phyloP scores from a whole-genome alignment of 805 yeast genomes.

The Candida sonorensis region DNA sequence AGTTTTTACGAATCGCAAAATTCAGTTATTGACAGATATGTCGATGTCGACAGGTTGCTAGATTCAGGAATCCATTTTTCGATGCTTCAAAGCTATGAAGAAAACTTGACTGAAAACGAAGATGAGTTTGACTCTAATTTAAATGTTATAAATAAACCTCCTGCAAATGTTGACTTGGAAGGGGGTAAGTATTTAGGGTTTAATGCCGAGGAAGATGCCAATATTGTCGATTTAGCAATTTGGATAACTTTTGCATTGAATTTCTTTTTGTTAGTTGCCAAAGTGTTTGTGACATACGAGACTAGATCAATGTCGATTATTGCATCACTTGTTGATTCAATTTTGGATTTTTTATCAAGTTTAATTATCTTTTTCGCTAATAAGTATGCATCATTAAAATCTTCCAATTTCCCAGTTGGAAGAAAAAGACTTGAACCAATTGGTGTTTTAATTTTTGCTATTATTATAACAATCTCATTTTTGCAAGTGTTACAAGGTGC shows the following conservation, averaged over 20 bases:
- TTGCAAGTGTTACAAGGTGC: constrained; percentile 68
- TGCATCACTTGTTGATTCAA: constrained; percentile 74
- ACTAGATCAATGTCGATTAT: constrained; percentile 69
- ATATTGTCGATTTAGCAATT: constrained; percentile 52
- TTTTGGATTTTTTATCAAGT: constrained; percentile 68
- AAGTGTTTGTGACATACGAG: constrained; percentile 50
- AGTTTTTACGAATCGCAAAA: constrained; percentile 54
- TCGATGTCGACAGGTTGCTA: constrained; percentile 55
- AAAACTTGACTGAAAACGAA: constrained; percentile 17
- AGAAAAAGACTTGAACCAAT: constrained; percentile 68
- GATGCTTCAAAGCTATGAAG: constrained; percentile 57
- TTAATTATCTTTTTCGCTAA: constrained; percentile 63
- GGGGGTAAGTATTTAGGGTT: constrained; percentile 49
- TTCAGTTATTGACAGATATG: constrained; percentile 46
- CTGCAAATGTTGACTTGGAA: constrained; percentile 55
- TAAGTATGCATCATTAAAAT: constrained; percentile 33
- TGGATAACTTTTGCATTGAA: constrained; percentile 57
- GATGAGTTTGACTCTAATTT: not conserved
- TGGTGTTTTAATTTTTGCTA: constrained; percentile 68
- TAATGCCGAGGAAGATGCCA: constrained; percentile 33
- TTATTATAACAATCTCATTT: constrained; percentile 65
- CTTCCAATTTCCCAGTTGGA: constrained; percentile 56
- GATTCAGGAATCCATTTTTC: constrained; percentile 65
- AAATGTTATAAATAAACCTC: constrained; percentile 29
- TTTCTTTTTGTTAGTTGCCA: constrained; percentile 51